These are phyloP conservation scores for Nakataea oryzae DNA, from an alignment of 2,329 filamentous ascomycete species.

Conservation along the genomic window DNA sequence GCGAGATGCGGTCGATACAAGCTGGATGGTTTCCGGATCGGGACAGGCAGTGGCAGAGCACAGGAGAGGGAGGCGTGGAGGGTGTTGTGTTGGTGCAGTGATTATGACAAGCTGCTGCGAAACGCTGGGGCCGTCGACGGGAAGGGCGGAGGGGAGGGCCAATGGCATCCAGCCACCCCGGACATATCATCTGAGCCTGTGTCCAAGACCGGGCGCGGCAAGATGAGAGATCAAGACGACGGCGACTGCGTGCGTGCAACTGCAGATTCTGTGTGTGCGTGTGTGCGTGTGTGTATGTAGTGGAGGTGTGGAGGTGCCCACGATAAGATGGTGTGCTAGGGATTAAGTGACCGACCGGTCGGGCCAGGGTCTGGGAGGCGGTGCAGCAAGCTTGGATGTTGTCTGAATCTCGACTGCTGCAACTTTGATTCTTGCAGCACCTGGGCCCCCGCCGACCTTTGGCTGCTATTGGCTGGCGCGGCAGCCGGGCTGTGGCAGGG, in stretches of 20 bases:
- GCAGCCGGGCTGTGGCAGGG: neutral
- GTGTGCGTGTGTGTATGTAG: no score
- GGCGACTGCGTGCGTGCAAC: no score
- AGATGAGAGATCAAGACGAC: no score
- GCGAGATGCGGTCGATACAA: neutral
- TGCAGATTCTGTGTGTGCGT: no score
- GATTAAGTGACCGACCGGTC: neutral
- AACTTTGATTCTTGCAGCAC: neutral
- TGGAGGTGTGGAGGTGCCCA: no score
- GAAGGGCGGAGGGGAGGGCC: no score
- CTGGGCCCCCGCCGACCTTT: neutral
- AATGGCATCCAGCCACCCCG: neutral
- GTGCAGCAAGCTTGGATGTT: neutral
- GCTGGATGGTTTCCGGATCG: neutral
- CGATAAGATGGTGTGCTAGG: neutral
- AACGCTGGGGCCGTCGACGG: no score
- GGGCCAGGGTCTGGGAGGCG: no score
- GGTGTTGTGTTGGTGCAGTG: neutral
- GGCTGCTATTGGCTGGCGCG: neutral
- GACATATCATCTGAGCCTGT: neutral
- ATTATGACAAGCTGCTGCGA: neutral
- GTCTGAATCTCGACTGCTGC: no score
- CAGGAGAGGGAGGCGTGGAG: neutral
- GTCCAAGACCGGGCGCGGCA: neutral
- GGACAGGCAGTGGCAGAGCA: neutral